Evolutionary conservation across 768 basidiomycete species (phyloP), one percentile per base, ranked within the genome.

Genomic region (Rhizopogon roseolus): DNA sequence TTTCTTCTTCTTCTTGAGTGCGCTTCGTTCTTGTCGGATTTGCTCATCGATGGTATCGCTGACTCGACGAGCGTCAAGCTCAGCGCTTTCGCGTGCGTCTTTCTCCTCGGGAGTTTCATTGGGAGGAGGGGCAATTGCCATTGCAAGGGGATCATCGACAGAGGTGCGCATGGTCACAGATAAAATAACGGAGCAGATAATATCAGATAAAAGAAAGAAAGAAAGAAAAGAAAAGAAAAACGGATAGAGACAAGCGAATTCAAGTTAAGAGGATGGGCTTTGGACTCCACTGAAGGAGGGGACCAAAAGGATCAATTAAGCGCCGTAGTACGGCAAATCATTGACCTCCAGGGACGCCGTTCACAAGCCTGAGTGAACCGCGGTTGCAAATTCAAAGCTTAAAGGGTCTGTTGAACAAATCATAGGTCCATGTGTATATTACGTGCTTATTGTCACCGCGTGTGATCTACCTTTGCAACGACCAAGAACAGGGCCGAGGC

Each of bases 21-120:
- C 74, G 13, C 77, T 76, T 57, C 72, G 77, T 64, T 90, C 89
- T 50, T 73, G 75, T 48, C 80, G 78, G 41, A 92, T 71, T 66
- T 82, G 79, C 51, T 86, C 86, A 73, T 92, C 90, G 55, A 92
- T 92, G 56, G 81, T 78, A 41, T 90, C 86, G 67, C 85, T 81
- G 41, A 86, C 72, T 57, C 76, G 72, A 61, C 79, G 77, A 0
- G 86, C 89, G 54, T 84, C 80, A 0, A 76, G 76, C 67, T 90
- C 90, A 5, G 76, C 77, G 11, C 66, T 70, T 61, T 88, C 81
- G 34, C 90, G 76, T 16, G 69, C 67, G 37, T 73, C 72, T 40
- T 79, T 79, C 56, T 84, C 76, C 25, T 80, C 78, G 1, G 75
- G 71, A 0, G 85, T 80, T 61, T 91, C 90, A 62, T 82, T 72